Conservation (phyloP, 208 protist genomes). For the Leishmania tarentolae region DNA sequence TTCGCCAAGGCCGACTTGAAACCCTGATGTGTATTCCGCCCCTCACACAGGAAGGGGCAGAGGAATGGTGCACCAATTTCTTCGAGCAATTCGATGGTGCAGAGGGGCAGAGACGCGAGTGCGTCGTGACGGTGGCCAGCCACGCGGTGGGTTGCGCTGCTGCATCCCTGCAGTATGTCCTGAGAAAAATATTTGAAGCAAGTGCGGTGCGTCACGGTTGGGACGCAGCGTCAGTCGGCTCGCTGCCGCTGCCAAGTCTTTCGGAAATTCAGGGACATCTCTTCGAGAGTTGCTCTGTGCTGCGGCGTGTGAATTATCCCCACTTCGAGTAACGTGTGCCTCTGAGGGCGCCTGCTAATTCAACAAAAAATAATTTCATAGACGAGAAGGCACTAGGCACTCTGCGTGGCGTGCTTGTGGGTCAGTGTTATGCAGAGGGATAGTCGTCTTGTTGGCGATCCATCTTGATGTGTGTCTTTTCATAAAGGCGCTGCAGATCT, state of each 20-base stretch:
- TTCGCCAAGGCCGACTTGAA: conserved; percentile 95
- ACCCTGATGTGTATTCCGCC: conserved; percentile 71
- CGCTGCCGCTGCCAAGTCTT: conserved; percentile 7
- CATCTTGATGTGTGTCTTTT: not conserved
- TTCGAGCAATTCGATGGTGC: conserved; percentile 52
- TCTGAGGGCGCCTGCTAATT: not conserved
- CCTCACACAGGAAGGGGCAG: conserved; percentile 47
- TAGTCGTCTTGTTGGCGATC: not conserved
- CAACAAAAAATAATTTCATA: not conserved
- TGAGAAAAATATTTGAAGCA: conserved; percentile 69
- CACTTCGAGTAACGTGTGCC: conserved; percentile 2
- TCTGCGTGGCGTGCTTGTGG: not conserved
- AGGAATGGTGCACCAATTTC: conserved; percentile 56
- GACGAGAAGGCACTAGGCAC: not conserved
- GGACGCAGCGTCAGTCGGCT: not conserved
- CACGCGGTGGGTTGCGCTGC: conserved; percentile 51
- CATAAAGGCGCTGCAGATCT: not conserved
- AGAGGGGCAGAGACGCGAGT: conserved; percentile 3
- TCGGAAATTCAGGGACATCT: conserved; percentile 14
- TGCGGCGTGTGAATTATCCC: not conserved
- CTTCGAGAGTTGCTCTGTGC: conserved; percentile 17
- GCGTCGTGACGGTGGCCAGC: conserved; percentile 33
- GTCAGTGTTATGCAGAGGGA: not conserved
- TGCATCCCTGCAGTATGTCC: conserved; percentile 49
- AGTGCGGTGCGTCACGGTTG: conserved; percentile 15